Base-by-base conservation (phyloP, 768 basidiomycete genomes). In the Mycena vulgaris region DNA sequence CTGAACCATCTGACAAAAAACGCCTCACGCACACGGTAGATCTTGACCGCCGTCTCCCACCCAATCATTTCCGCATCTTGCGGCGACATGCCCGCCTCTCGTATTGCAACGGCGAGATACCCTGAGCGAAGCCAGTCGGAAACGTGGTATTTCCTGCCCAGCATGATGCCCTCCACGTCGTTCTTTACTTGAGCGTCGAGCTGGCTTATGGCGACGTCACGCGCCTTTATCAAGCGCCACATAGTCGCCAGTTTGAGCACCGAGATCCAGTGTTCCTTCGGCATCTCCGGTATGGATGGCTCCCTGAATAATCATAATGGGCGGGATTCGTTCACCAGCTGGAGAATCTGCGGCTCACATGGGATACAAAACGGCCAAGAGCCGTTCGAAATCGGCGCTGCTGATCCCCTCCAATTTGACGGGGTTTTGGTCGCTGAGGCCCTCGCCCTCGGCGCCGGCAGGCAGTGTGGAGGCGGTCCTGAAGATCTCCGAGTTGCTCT, bases 401-500 rank as follows among this genome's bases (percentile, higher is more conserved):
- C 66, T 68, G 40, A 81, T 74, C 5, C 76, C 79, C n/a, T 79
- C 75, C 0, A 82, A 66, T 3, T 57, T 58, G 33, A 83, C 47
- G 5, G 81, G 81, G 16, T 75, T 68, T 10, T 76, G 72, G 56
- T 80, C 80, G 35, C 68, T 75, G 35, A 48, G 47, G 1, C 81
- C 78, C 21, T 83, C 79, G 27, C 30, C 66, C 6, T 69, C 66
- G 6, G 68, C 68, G 25, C 55, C 55, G 16, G 73, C 71, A 27
- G 80, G 81, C 10, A 83, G 69, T 16, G 69, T 66, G 63, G 84
- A 82, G 73, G 82, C 78, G 5, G 77, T 66, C 5, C 68, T 67
- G 72, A 85, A 83, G 0, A 84, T 75, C 6, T 77, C 75, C 0
- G 83, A 84, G 48, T 78, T 76, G 23, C 75, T 71, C 42, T 76